These are phyloP conservation scores for Micromonas pusilla DNA, from an alignment of 139 green algal genomes.

Conservation along the genomic window DNA sequence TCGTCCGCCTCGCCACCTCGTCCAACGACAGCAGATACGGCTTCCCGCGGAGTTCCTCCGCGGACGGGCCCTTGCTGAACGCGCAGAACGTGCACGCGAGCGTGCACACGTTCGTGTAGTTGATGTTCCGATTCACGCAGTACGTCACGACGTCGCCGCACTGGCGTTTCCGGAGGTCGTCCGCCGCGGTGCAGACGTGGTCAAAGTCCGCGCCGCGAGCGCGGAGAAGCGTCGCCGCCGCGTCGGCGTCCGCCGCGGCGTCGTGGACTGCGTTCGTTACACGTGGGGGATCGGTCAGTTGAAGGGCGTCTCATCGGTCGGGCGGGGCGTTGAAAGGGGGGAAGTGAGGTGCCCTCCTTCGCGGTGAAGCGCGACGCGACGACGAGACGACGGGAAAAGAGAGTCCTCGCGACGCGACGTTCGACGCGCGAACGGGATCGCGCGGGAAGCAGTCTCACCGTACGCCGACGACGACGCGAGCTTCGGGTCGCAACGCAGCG, in stretches of 20 bases:
- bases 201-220: constrained; percentile 56
- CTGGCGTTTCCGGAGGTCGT: constrained; percentile 48
- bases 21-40: constrained; percentile 66
- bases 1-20: constrained; percentile 57
- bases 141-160: constrained; percentile 63
- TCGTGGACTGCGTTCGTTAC: not conserved
- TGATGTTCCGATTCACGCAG: constrained; percentile 83
- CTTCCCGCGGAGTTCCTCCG: constrained; percentile 55
- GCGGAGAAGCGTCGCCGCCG: constrained; percentile 54
- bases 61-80: constrained; percentile 10
- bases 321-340: too few relatives aligned
- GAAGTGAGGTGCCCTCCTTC: too few relatives aligned
- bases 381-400: too few relatives aligned
- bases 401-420: too few relatives aligned
- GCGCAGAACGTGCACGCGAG: constrained; percentile 36
- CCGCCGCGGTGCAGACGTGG: constrained; percentile 51
- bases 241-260: constrained; percentile 35
- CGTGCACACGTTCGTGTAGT: constrained; percentile 84
- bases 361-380: too few relatives aligned
- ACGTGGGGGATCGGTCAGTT: too few relatives aligned
- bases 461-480: too few relatives aligned
- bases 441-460: too few relatives aligned
- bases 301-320: too few relatives aligned
- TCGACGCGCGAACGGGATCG: too few relatives aligned
- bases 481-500: too few relatives aligned